phyloP scores from a whole-genome alignment of 2,329 filamentous ascomycete species.

The Talaromyces islandicus region DNA sequence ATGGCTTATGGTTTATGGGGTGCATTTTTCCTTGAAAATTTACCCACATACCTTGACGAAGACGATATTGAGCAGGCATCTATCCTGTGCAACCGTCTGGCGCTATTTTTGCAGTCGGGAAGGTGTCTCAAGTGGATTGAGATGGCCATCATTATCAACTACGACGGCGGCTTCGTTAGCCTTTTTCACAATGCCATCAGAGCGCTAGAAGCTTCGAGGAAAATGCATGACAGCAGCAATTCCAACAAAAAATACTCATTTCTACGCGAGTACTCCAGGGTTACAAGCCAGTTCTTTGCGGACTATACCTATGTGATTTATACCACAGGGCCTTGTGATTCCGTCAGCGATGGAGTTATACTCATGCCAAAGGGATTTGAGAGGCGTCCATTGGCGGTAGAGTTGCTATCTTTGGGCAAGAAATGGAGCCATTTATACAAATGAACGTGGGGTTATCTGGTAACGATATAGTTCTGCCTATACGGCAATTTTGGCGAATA shows the following conservation, averaged over 20 bases:
- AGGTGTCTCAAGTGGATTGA: conserved; percentile 3
- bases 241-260: neutral
- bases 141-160: conserved; percentile 3
- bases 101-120: neutral
- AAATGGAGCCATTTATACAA: neutral
- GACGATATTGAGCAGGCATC: conserved; percentile 1
- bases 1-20: conserved; percentile 2
- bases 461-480: neutral
- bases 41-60: neutral
- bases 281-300: neutral
- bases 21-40: neutral
- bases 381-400: neutral
- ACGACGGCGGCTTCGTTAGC: neutral
- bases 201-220: neutral
- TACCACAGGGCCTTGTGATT: neutral
- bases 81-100: neutral
- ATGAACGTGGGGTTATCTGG: neutral
- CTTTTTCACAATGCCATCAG: neutral
- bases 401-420: neutral
- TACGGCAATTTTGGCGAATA: neutral
- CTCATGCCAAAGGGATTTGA: neutral
- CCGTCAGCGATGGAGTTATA: neutral
- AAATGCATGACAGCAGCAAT: neutral
- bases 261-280: neutral
- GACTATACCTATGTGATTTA: conserved; percentile 1